These are phyloP conservation scores for Colletotrichum phormii DNA, from an alignment of 2,329 filamentous ascomycete species.

Conservation along the genomic window DNA sequence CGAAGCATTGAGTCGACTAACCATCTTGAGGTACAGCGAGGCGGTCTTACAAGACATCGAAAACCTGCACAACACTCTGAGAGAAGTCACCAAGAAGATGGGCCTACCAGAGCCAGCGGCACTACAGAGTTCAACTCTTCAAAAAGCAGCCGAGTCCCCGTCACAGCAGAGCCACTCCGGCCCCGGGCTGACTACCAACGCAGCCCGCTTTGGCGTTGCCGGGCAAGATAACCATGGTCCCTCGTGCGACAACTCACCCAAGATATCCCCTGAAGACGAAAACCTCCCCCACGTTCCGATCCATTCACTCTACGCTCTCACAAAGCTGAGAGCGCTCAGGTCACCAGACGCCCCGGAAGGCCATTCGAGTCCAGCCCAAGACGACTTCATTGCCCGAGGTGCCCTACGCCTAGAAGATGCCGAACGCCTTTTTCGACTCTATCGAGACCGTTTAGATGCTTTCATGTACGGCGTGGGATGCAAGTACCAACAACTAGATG, in stretches of 20 bases:
- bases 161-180: not conserved
- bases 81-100: constrained; percentile 28
- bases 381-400: constrained; percentile 53
- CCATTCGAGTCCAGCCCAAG: constrained; percentile 21
- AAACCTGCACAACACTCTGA: constrained; percentile 27
- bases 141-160: constrained; percentile 22
- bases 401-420: constrained; percentile 59
- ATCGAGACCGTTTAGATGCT: constrained; percentile 61
- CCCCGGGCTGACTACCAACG: not conserved
- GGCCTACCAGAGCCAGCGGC: constrained; percentile 25
- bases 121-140: constrained; percentile 16
- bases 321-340: constrained; percentile 50
- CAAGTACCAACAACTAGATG: constrained; percentile 60
- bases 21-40: constrained; percentile 15
- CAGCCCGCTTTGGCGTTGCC: constrained; percentile 8
- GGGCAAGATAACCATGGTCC: constrained; percentile 35
- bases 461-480: constrained; percentile 63
- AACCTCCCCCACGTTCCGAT: constrained; percentile 52
- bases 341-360: constrained; percentile 44
- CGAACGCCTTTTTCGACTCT: constrained; percentile 62
- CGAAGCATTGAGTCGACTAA: constrained; percentile 14
- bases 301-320: constrained; percentile 52
- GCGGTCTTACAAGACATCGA: constrained; percentile 37
- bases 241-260: constrained; percentile 40
- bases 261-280: constrained; percentile 44